Conservation (phyloP, 345 rosid genomes). For the Hibiscus trionum region DNA sequence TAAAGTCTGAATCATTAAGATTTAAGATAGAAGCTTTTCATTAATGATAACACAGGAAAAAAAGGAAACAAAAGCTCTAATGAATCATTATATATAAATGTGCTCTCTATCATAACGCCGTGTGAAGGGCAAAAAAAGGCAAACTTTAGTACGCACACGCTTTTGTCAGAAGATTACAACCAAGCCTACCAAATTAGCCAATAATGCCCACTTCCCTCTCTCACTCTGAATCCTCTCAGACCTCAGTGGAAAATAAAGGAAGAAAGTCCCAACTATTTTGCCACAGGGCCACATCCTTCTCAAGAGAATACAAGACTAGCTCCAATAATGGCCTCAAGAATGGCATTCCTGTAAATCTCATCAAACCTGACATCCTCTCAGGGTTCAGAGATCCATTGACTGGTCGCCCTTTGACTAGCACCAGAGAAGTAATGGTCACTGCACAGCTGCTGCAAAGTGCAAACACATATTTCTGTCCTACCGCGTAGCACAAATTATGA, state of each 20-base stretch:
- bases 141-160: conserved; percentile 11
- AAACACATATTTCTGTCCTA: not conserved
- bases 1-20: no score
- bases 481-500: not conserved
- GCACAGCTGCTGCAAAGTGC: not conserved
- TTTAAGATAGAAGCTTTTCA: no score
- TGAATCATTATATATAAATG: not conserved
- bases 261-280: conserved; percentile 14
- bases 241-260: conserved; percentile 1
- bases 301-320: conserved; percentile 14
- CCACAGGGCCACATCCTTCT: conserved; percentile 6
- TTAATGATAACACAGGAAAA: no score
- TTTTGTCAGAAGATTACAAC: conserved; percentile 34
- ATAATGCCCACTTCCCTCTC: conserved; percentile 8
- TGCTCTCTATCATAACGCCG: conserved; percentile 1
- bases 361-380: not conserved
- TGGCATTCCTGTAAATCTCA: conserved; percentile 27
- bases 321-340: conserved; percentile 15
- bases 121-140: not conserved
- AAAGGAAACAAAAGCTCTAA: no score
- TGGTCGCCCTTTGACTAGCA: conserved; percentile 43
- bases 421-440: conserved; percentile 13
- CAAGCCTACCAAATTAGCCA: not conserved
- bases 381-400: conserved; percentile 36
- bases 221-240: conserved; percentile 1